Percentiles rank a stretch among this genome's conserved stretches.
These are phyloP conservation scores for Fagopyrum tataricum DNA, from an alignment of 148 eudicot species.

Conservation along the genomic window DNA sequence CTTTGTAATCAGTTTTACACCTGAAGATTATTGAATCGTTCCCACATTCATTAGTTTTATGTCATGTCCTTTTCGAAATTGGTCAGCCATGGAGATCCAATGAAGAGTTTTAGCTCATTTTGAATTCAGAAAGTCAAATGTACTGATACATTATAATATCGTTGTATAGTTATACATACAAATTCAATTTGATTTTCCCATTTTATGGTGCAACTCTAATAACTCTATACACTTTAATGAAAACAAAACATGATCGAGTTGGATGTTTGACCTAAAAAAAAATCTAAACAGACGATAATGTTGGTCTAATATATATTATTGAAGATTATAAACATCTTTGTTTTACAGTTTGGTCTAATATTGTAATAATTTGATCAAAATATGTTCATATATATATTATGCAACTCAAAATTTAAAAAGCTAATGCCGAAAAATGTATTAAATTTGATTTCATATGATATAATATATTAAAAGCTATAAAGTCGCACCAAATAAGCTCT, in stretches of 20 bases:
- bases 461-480: not conserved
- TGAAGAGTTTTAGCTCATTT: not conserved
- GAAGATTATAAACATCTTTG: no score
- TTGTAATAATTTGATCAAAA: no score
- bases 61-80: not conserved
- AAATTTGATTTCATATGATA: not conserved
- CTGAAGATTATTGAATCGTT: not conserved
- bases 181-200: no score
- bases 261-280: no score
- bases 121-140: not conserved
- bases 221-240: no score
- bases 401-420: not conserved
- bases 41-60: not conserved
- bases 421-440: not conserved
- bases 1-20: not conserved
- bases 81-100: not conserved
- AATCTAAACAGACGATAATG: no score
- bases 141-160: no score
- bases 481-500: not conserved
- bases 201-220: not conserved
- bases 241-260: no score
- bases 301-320: no score
- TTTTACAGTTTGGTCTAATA: no score
- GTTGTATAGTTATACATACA: no score
- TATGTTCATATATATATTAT: not conserved